Evolutionary conservation across 108 stramenopile species (phyloP).

Genomic region (Discostella stelligeroides): DNA sequence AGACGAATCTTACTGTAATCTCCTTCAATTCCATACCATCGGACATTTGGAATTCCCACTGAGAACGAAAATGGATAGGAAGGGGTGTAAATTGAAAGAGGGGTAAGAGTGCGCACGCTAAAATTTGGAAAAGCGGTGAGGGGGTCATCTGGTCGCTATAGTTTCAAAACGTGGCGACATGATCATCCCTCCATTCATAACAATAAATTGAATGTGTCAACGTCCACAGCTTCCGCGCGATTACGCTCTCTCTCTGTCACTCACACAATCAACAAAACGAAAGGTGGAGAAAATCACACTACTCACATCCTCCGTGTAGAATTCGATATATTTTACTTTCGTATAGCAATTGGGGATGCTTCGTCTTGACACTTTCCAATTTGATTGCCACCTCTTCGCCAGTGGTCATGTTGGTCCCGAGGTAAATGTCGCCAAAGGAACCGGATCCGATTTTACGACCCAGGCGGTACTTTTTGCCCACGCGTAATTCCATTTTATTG

Average conservation of each 20-base stretch:
- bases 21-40: constrained; percentile 99
- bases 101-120: not conserved
- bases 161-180: not conserved
- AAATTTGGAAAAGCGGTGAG: too few species aligned
- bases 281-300: not conserved
- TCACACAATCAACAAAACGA: not conserved
- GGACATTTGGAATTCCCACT: constrained; percentile 98
- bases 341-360: constrained; percentile 96
- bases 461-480: constrained; percentile 98
- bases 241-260: too few species aligned
- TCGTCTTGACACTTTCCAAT: constrained; percentile 94
- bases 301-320: constrained; percentile 96
- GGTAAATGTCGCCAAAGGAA: constrained; percentile 99
- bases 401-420: constrained; percentile 98
- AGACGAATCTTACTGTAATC: constrained; percentile 85
- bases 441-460: constrained; percentile 99
- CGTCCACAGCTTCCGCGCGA: too few species aligned
- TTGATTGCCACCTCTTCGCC: constrained; percentile 99
- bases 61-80: not conserved
- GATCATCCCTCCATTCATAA: not conserved
- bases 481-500: constrained; percentile 92
- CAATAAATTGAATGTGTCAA: not conserved
- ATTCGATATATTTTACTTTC: constrained; percentile 99
- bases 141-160: not conserved
- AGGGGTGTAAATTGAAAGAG: too few species aligned